phyloP scores from a whole-genome alignment of 2,329 filamentous ascomycete genomes.

The Aspergillus candidus region DNA sequence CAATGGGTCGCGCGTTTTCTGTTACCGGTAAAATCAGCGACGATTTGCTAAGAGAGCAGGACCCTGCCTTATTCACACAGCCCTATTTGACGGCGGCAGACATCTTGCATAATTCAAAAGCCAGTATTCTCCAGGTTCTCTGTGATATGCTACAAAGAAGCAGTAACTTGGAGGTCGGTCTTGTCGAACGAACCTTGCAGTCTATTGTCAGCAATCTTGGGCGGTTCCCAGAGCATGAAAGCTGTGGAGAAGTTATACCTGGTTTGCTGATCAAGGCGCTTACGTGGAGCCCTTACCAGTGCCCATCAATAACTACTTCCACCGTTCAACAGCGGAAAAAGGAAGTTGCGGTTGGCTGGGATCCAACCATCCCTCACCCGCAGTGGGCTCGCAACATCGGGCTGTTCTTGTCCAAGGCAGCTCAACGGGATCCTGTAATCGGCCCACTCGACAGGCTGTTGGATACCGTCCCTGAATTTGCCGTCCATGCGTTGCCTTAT shows the following conservation, averaged over 20 bases:
- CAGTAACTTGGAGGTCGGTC: slow-evolving; percentile 42
- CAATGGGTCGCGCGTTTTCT: slow-evolving; percentile 77
- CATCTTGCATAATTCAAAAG: slow-evolving; percentile 47
- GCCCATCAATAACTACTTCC: slow-evolving; percentile 23
- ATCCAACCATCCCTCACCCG: slow-evolving; percentile 16
- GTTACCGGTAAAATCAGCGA: slow-evolving; percentile 59
- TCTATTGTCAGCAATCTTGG: slow-evolving; percentile 34
- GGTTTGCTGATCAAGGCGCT: slow-evolving; percentile 34
- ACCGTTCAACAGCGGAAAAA: slow-evolving; percentile 17
- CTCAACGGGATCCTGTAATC: slow-evolving; percentile 61
- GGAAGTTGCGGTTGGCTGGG: slow-evolving; percentile 11
- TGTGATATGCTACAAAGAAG: slow-evolving; percentile 56
- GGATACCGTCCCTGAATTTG: slow-evolving; percentile 59
- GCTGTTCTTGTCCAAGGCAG: slow-evolving; percentile 52
- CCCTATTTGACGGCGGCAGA: slow-evolving; percentile 6
- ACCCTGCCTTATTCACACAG: slow-evolving; percentile 20
- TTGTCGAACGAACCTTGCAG: slow-evolving; percentile 42
- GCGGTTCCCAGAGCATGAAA: slow-evolving; percentile 23
- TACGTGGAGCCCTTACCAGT: slow-evolving; percentile 38
- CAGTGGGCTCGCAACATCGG: slow-evolving; percentile 33
- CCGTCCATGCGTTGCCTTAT: slow-evolving; percentile 70
- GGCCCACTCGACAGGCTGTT: slow-evolving; percentile 63
- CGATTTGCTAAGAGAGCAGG: slow-evolving; percentile 42
- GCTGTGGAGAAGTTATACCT: slow-evolving; percentile 34
- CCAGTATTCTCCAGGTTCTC: slow-evolving; percentile 56